Base-by-base conservation (phyloP, 2,329 filamentous ascomycete genomes). In the Trichoderma citrinoviride region DNA sequence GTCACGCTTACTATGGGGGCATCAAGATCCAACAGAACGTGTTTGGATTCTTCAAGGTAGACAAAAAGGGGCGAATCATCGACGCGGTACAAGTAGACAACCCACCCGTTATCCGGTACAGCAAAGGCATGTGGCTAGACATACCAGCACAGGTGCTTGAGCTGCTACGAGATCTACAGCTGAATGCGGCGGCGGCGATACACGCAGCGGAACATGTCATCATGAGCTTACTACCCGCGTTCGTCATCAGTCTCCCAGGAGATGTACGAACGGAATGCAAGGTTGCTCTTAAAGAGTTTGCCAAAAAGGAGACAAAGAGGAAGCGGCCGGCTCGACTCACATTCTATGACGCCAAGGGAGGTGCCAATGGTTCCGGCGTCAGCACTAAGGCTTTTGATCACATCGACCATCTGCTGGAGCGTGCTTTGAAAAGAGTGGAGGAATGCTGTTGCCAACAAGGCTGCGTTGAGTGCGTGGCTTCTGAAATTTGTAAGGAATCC, bases 11-110 rank as follows among this genome's bases (percentile, higher is more conserved):
- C 77, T 93, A 92, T 73, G 95, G 95, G 41, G 81, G 86, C 0
- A 94, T 99, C 74, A 89, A 90, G 71, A 93, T 98, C 72, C 87
- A 90, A 68, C 90, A 94, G 69, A 89, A 91, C 33, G 93, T 99
- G 2, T 98, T 96, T 75, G 95, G 95, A 2, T 99, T 95, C 80
- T 98, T 97, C 84, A 98, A 98, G 75, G 81, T 97, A n/a, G 93
- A 98, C 77, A 90, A 89, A 73, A 89, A 87, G 70, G 86, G 90
- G 1, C 87, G 92, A 2, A 91, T 98, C 65, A 85, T 98, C 15
- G 95, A 99, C 74, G 94, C 94, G 2, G 90, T 98, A 0, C 87
- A 94, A 66, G 93, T 98, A 23, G 92, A 97, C 75, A 97, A 97
- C 70, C 93, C 94, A 3, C 93, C 95, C 0, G 92, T 98, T 58